phyloP scores from a whole-genome alignment of 2,329 filamentous ascomycete genomes.

The Paecilomyces dactylethromorphus region DNA sequence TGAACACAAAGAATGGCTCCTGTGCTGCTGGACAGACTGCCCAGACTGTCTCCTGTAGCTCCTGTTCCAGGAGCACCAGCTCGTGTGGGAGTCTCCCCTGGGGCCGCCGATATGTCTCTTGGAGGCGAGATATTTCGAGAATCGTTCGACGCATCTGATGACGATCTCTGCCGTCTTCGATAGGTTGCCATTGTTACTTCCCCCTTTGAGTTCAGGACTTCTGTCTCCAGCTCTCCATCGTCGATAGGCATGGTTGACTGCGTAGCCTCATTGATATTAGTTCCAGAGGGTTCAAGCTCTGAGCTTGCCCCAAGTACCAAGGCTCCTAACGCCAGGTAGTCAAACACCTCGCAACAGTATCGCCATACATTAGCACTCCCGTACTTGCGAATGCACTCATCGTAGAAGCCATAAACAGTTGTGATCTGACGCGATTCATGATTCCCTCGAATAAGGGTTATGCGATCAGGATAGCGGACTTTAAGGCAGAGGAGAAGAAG shows the following conservation, averaged over 20 bases:
- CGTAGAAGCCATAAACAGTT: constrained; percentile 96
- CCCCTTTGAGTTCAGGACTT: constrained; percentile 81
- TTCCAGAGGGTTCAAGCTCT: constrained; percentile 54
- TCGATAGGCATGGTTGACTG: constrained; percentile 47
- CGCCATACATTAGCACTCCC: constrained; percentile 95
- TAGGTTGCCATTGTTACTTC: constrained; percentile 60
- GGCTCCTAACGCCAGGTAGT: constrained; percentile 87
- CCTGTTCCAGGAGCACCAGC: constrained; percentile 73
- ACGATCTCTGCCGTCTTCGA: constrained; percentile 22
- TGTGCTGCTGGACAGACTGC: constrained; percentile 43
- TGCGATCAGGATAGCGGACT: constrained; percentile 93
- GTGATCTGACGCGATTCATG: constrained; percentile 97
- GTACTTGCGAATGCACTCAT: constrained; percentile 93
- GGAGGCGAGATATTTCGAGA: constrained; percentile 32
- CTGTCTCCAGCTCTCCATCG: constrained; percentile 78
- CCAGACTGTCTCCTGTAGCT: constrained; percentile 63
- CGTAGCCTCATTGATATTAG: constrained; percentile 38
- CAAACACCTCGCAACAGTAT: constrained; percentile 96
- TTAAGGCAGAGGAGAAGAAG: constrained; percentile 92
- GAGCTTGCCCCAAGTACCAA: constrained; percentile 79
- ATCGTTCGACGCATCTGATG: constrained; percentile 28
- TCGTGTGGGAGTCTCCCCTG: constrained; percentile 40
- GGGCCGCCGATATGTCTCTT: constrained; percentile 37
- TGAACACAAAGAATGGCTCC: constrained; percentile 94
- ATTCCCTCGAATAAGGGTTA: constrained; percentile 91